Conservation (phyloP, 1,284 basidiomycete genomes). For the Phellopilus nigrolimitatus region DNA sequence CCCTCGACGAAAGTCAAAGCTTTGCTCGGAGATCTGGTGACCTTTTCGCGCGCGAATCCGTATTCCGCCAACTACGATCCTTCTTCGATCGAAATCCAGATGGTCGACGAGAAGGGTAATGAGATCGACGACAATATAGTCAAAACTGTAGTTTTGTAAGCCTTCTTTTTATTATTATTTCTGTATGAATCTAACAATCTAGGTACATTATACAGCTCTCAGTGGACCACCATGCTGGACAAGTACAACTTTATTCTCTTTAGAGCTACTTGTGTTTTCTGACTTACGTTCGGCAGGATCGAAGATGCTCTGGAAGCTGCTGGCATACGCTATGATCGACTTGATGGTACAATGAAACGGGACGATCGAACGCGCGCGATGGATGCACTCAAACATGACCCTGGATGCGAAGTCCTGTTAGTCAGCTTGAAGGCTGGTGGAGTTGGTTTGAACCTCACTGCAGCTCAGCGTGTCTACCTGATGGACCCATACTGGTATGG, state of each 20-base stretch:
- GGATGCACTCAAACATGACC: constrained; percentile 83
- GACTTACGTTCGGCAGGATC: constrained; percentile 42
- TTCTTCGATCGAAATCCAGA: constrained; percentile 60
- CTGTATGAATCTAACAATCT: constrained; percentile 12
- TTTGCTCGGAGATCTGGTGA: constrained; percentile 69
- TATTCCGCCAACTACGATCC: constrained; percentile 84
- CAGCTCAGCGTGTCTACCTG: constrained; percentile 88
- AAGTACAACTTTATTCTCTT: constrained; percentile 48
- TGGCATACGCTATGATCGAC: constrained; percentile 79
- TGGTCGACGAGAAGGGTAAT: constrained; percentile 71
- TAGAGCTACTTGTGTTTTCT: constrained; percentile 16
- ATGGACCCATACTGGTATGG: constrained; percentile 92
- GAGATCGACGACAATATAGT: constrained; percentile 60
- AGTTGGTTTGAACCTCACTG: constrained; percentile 90
- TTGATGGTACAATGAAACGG: constrained; percentile 97
- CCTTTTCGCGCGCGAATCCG: constrained; percentile 74
- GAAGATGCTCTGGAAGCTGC: constrained; percentile 84
- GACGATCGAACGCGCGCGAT: constrained; percentile 89
- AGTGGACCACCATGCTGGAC: constrained; percentile 96
- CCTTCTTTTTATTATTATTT: constrained; percentile 23
- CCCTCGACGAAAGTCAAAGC: constrained; percentile 85
- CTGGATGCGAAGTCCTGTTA: constrained; percentile 84
- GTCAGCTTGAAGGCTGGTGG: constrained; percentile 97
- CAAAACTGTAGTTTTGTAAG: constrained; percentile 92
- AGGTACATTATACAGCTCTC: constrained; percentile 60